Conservation (phyloP, 352 stramenopile species). For the Phytophthora melonis region DNA sequence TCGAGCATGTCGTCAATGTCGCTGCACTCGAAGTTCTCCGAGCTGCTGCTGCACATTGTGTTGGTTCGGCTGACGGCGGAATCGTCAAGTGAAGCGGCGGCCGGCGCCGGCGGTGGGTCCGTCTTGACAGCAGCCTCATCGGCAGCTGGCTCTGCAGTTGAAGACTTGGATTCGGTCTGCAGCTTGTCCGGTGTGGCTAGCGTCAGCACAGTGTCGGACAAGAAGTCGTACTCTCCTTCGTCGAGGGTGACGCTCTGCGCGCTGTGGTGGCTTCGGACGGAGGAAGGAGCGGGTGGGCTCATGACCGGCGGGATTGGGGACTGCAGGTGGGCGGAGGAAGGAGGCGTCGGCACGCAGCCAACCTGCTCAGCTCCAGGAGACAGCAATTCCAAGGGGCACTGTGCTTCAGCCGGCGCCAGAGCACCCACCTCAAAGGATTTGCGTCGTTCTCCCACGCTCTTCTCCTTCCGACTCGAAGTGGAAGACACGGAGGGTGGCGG, state of each 20-base stretch:
- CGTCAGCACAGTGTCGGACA: constrained; percentile 31
- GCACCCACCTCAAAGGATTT: constrained; percentile 17
- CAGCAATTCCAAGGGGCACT: constrained; percentile 31
- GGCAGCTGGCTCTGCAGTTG: background rate
- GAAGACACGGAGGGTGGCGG: constrained; percentile 33
- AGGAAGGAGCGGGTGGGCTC: constrained; percentile 21
- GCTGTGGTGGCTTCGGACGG: constrained; percentile 17
- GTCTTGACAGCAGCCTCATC: constrained; percentile 5
- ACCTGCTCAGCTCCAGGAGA: constrained; percentile 37
- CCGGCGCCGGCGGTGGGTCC: background rate
- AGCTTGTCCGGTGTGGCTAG: constrained; percentile 29
- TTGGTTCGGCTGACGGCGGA: constrained; percentile 14
- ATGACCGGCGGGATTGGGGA: constrained; percentile 30
- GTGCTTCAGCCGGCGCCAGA: background rate
- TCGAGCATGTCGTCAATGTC: constrained; percentile 83
- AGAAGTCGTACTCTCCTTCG: constrained; percentile 26
- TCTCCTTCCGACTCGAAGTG: constrained; percentile 17
- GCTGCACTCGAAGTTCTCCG: constrained; percentile 44
- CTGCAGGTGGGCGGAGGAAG: constrained; percentile 32
- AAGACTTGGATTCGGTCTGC: constrained; percentile 11
- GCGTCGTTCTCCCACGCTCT: constrained; percentile 15
- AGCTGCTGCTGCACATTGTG: constrained; percentile 38
- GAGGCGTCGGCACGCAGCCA: constrained; percentile 22
- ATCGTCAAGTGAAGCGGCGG: constrained; percentile 8
- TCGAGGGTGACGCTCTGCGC: constrained; percentile 3